Evolutionary conservation across 345 rosid genomes (phyloP).

Genomic region (Gossypium arboreum): DNA sequence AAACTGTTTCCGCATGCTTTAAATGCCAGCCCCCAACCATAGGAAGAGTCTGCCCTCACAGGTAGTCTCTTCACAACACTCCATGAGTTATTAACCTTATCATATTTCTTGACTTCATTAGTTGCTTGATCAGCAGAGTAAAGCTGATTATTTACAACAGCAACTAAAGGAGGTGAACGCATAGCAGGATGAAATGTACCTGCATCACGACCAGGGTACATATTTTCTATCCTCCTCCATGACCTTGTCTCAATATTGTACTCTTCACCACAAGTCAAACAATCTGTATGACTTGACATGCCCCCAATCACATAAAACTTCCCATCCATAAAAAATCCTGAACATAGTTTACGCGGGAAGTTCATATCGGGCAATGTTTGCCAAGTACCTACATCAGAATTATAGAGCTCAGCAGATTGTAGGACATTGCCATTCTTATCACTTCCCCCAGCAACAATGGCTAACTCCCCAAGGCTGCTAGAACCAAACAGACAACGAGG

Average conservation of each 20-base stretch:
- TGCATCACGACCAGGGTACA: slow-evolving; percentile 25
- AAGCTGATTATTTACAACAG: slow-evolving; percentile 41
- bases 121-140: slow-evolving; percentile 38
- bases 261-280: slow-evolving; percentile 41
- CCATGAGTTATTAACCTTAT: slow-evolving; percentile 35
- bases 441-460: slow-evolving; percentile 43
- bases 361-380: slow-evolving; percentile 33
- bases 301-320: slow-evolving; percentile 42
- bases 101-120: slow-evolving; percentile 39
- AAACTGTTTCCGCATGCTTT: slow-evolving; percentile 34
- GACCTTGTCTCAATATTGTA: slow-evolving; percentile 34
- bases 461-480: slow-evolving; percentile 35
- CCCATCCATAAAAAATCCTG: slow-evolving; percentile 45
- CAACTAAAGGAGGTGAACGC: slow-evolving; percentile 43
- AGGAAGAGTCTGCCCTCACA: slow-evolving; percentile 33
- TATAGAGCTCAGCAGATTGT: slow-evolving; percentile 37
- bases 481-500: slow-evolving; percentile 44
- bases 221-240: slow-evolving; percentile 39
- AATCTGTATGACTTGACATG: slow-evolving; percentile 28
- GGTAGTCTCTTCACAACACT: slow-evolving; percentile 34
- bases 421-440: slow-evolving; percentile 32
- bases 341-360: slow-evolving; percentile 35
- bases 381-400: slow-evolving; percentile 34
- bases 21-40: slow-evolving; percentile 48
- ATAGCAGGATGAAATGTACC: slow-evolving; percentile 28